Percentiles rank a stretch among this genome's conserved stretches.
These are phyloP conservation scores for Cryphonectria carpinicola DNA, from an alignment of 2,329 filamentous ascomycete genomes.

Conservation along the genomic window DNA sequence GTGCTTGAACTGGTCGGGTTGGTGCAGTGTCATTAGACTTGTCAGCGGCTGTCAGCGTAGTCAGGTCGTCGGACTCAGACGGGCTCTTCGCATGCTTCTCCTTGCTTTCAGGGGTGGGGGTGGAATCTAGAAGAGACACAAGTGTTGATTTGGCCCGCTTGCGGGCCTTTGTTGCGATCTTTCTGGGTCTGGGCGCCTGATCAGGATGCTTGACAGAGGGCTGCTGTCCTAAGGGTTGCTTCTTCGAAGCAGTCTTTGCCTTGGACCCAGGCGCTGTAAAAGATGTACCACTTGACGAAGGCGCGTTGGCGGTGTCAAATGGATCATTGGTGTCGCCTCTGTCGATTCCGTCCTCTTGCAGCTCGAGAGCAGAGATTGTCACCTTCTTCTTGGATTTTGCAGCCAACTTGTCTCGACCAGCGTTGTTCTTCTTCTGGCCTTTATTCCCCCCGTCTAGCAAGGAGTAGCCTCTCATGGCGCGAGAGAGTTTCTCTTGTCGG, in stretches of 20 bases:
- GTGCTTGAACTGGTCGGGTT: neutral
- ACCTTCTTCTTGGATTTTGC: slow-evolving; percentile 8
- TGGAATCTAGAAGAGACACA: neutral
- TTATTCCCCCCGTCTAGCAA: fast-evolving
- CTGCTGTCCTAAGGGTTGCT: neutral
- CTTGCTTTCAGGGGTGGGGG: neutral
- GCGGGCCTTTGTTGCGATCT: neutral
- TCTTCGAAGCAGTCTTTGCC: neutral
- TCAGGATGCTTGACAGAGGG: neutral
- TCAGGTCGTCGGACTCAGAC: neutral
- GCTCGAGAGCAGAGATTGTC: slow-evolving; percentile 9
- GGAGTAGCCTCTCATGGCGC: neutral
- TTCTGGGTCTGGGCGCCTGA: neutral
- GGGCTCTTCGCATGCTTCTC: neutral
- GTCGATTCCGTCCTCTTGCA: neutral
- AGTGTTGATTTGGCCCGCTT: neutral
- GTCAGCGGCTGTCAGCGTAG: neutral
- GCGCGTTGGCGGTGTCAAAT: neutral
- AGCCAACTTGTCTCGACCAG: neutral
- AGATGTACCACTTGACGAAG: neutral
- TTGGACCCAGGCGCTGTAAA: neutral
- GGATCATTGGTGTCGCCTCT: neutral
- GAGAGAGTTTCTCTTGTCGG: neutral
- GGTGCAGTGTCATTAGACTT: neutral
- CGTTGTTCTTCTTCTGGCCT: no score